Conservation (phyloP, 192 early-diverging fungal genomes). For the Dispira simplex region DNA sequence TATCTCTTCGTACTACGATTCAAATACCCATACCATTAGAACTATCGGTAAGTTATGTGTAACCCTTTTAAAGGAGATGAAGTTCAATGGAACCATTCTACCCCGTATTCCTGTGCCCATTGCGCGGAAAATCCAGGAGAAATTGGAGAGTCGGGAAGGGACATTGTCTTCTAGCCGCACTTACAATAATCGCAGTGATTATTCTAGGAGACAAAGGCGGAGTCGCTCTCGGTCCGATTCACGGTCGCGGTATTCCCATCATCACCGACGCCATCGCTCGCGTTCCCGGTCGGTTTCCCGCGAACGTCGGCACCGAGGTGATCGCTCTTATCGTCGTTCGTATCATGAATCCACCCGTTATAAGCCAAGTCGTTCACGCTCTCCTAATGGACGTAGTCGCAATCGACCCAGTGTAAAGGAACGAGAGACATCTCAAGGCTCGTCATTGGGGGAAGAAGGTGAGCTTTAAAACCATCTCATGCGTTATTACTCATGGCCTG, state of each 20-base stretch:
- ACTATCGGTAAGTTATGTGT: constrained; percentile 57
- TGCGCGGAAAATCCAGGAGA: constrained; percentile 52
- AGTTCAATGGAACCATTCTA: constrained; percentile 64
- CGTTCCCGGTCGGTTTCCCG: not conserved
- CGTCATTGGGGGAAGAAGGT: too few relatives aligned
- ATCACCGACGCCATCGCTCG: not conserved
- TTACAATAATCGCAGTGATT: not conserved
- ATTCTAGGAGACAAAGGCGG: not conserved
- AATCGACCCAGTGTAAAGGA: too few relatives aligned
- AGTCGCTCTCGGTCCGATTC: not conserved
- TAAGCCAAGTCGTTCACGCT: too few relatives aligned
- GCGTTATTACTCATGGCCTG: too few relatives aligned
- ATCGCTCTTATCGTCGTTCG: not conserved
- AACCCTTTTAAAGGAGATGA: constrained; percentile 52
- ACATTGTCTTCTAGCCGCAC: not conserved
- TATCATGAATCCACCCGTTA: too few relatives aligned
- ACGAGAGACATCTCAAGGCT: too few relatives aligned
- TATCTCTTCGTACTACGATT: too few relatives aligned
- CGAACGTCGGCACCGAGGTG: not conserved
- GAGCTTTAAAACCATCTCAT: too few relatives aligned
- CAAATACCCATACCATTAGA: constrained; percentile 16
- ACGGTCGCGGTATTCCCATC: not conserved
- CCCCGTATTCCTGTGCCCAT: constrained; percentile 73
- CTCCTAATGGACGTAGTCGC: too few relatives aligned
- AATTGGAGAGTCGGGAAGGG: constrained; percentile 21